phyloP scores from a whole-genome alignment of 129 eudicot genomes.

The Lonicera japonica region DNA sequence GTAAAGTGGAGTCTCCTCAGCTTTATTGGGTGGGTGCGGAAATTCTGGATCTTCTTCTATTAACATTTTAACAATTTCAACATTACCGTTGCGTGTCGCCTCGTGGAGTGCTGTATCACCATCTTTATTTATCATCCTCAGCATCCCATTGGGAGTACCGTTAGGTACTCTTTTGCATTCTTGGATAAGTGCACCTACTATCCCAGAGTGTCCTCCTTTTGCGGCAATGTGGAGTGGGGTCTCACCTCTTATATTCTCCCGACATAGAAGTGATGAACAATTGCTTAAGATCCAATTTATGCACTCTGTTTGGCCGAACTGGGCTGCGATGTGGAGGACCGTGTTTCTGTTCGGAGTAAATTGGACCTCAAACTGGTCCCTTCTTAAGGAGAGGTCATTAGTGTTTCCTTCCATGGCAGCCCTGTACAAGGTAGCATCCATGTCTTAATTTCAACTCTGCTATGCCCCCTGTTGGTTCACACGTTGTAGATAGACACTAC shows the following conservation, averaged over 20 bases:
- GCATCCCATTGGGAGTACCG: background rate
- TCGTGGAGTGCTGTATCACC: conserved; percentile 24
- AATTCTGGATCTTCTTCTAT: conserved; percentile 7
- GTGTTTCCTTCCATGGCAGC: conserved; percentile 20
- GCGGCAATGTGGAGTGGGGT: conserved; percentile 16
- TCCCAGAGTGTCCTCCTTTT: background rate
- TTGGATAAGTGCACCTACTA: background rate
- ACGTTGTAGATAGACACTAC: no score
- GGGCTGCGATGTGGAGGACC: conserved; percentile 14
- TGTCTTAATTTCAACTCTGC: no score
- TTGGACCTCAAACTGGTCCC: background rate
- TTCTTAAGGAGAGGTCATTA: background rate
- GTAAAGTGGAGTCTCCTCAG: conserved; percentile 23
- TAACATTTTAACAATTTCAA: conserved; percentile 5
- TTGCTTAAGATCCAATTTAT: background rate
- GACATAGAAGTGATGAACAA: background rate
- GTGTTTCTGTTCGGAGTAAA: conserved; percentile 14
- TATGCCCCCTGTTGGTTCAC: no score
- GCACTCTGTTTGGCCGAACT: background rate
- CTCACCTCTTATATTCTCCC: background rate
- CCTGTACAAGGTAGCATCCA: background rate
- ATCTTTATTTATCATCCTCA: conserved; percentile 8
- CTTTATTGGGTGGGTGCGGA: conserved; percentile 3
- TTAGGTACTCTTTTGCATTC: background rate
- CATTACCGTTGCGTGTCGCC: conserved; percentile 5